Percentiles rank a stretch among this genome's conserved stretches.
Evolutionary conservation across 805 yeast species (phyloP).

Genomic region (Priceomyces carsonii): DNA sequence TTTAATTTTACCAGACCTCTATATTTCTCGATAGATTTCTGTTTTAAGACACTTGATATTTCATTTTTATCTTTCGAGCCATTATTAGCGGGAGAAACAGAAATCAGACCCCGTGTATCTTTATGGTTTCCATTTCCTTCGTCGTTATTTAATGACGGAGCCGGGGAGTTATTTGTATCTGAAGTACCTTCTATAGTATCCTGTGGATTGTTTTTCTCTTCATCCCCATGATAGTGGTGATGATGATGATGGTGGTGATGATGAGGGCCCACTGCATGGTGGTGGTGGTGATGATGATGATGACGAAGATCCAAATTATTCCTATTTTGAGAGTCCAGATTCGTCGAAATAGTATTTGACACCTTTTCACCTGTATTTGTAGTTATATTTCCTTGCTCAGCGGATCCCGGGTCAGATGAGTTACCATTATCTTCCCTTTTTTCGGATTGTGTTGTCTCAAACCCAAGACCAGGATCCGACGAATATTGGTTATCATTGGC

Average conservation of each 20-base stretch:
- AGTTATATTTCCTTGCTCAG: too few relatives aligned
- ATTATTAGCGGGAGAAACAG: too few relatives aligned
- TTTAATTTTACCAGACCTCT: slow-evolving; percentile 7
- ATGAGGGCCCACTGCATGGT: slow-evolving; percentile 4
- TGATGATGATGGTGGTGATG: slow-evolving; percentile 12
- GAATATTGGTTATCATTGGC: not conserved
- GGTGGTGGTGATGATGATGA: slow-evolving; percentile 7
- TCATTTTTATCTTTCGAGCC: too few relatives aligned
- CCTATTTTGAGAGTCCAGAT: not conserved
- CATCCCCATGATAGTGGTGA: slow-evolving; percentile 10
- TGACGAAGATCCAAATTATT: not conserved
- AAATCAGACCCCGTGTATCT: too few relatives aligned
- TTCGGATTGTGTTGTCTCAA: too few relatives aligned
- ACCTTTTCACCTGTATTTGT: not conserved
- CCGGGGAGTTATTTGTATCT: slow-evolving; percentile 3
- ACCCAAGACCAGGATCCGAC: not conserved
- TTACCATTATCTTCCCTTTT: too few relatives aligned
- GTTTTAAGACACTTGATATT: too few relatives aligned
- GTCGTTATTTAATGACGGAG: not conserved
- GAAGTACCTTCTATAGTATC: too few relatives aligned
- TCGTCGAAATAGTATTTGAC: slow-evolving; percentile 1
- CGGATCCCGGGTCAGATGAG: too few relatives aligned
- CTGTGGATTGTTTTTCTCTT: slow-evolving; percentile 6
- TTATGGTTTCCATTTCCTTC: too few relatives aligned
- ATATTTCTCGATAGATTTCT: too few relatives aligned